Base-by-base conservation (phyloP, 2,329 filamentous ascomycete genomes). In the Diaporthe vexans region DNA sequence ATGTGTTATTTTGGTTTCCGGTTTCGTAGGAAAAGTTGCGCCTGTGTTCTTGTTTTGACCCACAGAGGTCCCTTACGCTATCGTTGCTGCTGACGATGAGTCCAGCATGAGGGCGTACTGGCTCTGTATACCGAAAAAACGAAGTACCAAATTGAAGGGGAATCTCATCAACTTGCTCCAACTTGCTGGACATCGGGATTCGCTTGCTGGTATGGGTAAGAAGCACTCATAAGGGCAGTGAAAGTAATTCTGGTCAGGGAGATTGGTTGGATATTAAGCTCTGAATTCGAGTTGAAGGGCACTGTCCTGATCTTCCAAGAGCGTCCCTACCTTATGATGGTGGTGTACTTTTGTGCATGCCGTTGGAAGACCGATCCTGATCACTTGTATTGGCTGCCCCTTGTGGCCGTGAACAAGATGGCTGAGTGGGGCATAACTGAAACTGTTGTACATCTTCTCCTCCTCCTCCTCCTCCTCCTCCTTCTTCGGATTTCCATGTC, bases 1-100 rank as follows among this genome's bases (percentile, higher is more conserved):
- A 52, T 26, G 46, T 67, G 46, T 40, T 67, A n/a, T 37, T 37
- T 67, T 52, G 46, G 46, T 67, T 67, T 29, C 13, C 63, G 29
- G 46, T n/a, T 6, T 67, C 33, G 43, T 52, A 51, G 29, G 63
- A 67, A 67, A 67, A 52, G 63, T 26, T 40, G 46, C 51, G 17
- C 29, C 17, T 24, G 26, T 26, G 46, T 52, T 37, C 24, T 52
- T 37, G 63, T 67, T 52, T 40, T 43, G 6, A 29, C 19, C 29
- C 43, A 24, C 59, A 21, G 8, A 52, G 13, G 29, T 46, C 17
- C 26, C 24, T 46, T 26, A 10, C 9, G n/a, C 40, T 29, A 24
- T 48, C 13, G 37, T 17, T 37, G 29, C 63, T 67, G 46, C 63
- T 26, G 46, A 67, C 8, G 11, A 67, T n/a, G 29, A 11, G 9